Evolutionary conservation across 768 basidiomycete genomes (phyloP).

Genomic region (Lactarius indigo): DNA sequence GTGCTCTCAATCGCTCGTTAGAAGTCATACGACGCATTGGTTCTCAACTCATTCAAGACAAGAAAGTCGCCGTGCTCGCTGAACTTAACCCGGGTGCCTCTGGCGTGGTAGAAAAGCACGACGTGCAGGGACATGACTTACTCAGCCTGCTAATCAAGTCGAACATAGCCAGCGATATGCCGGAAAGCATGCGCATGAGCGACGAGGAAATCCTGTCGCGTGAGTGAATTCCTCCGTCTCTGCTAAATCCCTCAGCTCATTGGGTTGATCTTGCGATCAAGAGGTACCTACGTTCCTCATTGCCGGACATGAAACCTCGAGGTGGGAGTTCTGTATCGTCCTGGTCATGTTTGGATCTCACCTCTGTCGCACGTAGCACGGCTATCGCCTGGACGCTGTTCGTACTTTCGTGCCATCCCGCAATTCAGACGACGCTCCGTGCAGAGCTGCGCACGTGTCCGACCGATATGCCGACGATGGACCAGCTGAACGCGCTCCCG

Average conservation of each 20-base stretch:
- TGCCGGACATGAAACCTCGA: conserved; percentile 30
- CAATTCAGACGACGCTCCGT: conserved; percentile 35
- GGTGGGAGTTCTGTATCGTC: not conserved
- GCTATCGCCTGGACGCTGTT: conserved; percentile 38
- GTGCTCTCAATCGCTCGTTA: conserved; percentile 32
- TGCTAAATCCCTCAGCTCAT: too few relatives aligned
- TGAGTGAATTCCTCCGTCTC: too few relatives aligned
- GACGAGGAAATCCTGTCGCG: too few relatives aligned
- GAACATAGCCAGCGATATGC: conserved; percentile 33
- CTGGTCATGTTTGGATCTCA: not conserved
- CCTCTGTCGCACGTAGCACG: conserved; percentile 22
- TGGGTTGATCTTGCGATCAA: too few relatives aligned
- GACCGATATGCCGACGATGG: conserved; percentile 29
- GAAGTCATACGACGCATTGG: conserved; percentile 50
- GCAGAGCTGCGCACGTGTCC: conserved; percentile 31
- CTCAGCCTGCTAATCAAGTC: conserved; percentile 32
- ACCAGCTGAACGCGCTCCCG: conserved; percentile 25
- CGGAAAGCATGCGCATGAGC: conserved; percentile 28
- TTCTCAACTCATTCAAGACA: conserved; percentile 44
- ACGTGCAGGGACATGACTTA: conserved; percentile 29
- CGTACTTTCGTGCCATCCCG: conserved; percentile 31
- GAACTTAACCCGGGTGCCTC: not conserved
- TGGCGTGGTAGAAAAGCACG: conserved; percentile 15
- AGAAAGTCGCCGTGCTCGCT: conserved; percentile 39
- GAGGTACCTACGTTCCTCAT: too few relatives aligned